Evolutionary conservation across 345 rosid species (phyloP).

Genomic region (Dipteronia sinensis): DNA sequence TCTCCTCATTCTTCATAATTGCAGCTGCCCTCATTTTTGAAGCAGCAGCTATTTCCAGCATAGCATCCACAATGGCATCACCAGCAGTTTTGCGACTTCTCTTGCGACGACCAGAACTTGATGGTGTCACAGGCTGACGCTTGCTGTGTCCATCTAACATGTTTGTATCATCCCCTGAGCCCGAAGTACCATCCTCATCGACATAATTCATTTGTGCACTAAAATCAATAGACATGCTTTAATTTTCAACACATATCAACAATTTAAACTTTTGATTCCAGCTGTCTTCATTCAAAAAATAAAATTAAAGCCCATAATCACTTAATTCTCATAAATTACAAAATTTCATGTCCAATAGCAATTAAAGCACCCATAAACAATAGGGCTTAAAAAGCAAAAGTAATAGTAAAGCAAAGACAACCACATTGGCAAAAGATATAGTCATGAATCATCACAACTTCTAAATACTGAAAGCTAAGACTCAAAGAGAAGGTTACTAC

Average conservation of each 20-base stretch:
- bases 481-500: neutral
- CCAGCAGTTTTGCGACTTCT: constrained; percentile 75
- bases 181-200: constrained; percentile 60
- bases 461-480: neutral
- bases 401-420: neutral
- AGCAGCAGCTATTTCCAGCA: constrained; percentile 88
- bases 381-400: neutral
- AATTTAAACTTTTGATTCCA: neutral
- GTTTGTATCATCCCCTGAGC: constrained; percentile 60
- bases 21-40: constrained; percentile 79
- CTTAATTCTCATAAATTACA: neutral
- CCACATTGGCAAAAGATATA: neutral
- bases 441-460: neutral
- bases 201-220: constrained; percentile 41
- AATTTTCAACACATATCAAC: constrained; percentile 9
- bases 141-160: constrained; percentile 60
- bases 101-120: constrained; percentile 56
- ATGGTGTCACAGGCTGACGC: constrained; percentile 42
- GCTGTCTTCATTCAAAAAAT: constrained; percentile 1
- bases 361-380: neutral
- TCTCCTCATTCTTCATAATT: constrained; percentile 63
- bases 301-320: neutral
- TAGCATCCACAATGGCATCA: constrained; percentile 87
- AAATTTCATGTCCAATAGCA: neutral
- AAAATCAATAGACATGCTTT: constrained; percentile 31